Evolutionary conservation across 148 eudicot species (phyloP).

Genomic region (Cornus florida): DNA sequence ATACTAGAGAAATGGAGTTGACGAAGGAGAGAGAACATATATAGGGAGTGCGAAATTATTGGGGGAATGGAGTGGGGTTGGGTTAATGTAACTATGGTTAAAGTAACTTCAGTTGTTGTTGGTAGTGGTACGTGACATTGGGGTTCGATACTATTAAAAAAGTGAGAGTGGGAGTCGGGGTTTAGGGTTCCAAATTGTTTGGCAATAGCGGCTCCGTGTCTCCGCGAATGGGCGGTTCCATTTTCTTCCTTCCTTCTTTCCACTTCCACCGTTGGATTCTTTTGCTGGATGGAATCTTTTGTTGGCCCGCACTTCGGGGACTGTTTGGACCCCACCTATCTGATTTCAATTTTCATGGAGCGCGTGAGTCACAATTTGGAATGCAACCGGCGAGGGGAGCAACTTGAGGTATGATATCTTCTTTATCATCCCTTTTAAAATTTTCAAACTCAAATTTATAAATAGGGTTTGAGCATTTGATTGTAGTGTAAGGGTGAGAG

Average conservation of each 20-base stretch:
- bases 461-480: too few species aligned
- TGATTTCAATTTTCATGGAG: too few species aligned
- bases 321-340: too few species aligned
- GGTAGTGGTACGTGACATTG: background rate
- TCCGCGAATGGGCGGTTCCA: slow-evolving; percentile 33
- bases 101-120: background rate
- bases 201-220: slow-evolving; percentile 43
- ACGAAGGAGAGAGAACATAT: background rate
- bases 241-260: too few species aligned
- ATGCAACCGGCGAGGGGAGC: too few species aligned
- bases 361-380: too few species aligned
- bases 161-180: background rate
- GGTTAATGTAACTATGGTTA: too few species aligned
- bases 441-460: too few species aligned
- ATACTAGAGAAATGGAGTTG: slow-evolving; percentile 2
- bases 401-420: too few species aligned
- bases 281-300: slow-evolving; percentile 6
- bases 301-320: background rate
- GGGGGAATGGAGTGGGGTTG: background rate
- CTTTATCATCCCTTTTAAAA: too few species aligned
- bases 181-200: slow-evolving; percentile 32
- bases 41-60: slow-evolving; percentile 15
- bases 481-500: too few species aligned
- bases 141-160: too few species aligned
- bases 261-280: slow-evolving; percentile 5